phyloP scores from a whole-genome alignment of 768 basidiomycete species.

The Dictyophora rubrovolvata region DNA sequence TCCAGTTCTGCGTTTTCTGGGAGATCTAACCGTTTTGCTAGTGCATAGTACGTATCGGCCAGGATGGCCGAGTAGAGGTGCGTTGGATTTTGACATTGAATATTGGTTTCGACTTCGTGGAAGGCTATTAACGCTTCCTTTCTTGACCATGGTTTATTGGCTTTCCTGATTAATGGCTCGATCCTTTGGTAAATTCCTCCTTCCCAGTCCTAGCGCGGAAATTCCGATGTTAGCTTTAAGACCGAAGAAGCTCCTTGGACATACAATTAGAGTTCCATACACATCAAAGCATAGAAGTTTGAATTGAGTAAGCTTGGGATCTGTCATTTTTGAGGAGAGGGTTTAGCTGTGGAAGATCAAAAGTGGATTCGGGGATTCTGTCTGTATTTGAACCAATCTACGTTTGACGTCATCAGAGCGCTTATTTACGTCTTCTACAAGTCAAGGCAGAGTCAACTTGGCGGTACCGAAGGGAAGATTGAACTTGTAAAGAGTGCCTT shows the following conservation, averaged over 20 bases:
- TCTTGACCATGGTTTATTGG: conserved; percentile 36
- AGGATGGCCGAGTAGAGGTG: conserved; percentile 56
- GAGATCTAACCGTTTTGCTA: conserved; percentile 24
- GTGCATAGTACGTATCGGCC: conserved; percentile 24
- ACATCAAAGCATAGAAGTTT: conserved; percentile 62
- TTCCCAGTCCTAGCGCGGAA: conserved; percentile 56
- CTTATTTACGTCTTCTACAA: background rate
- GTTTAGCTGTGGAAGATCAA: background rate
- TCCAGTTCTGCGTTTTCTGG: conserved; percentile 16
- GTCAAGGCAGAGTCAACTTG: background rate
- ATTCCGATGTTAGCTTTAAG: background rate
- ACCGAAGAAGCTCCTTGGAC: background rate
- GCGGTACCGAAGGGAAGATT: background rate
- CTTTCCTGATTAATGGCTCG: conserved; percentile 34
- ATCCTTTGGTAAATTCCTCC: conserved; percentile 49
- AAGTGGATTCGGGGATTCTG: background rate
- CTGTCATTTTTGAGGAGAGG: background rate
- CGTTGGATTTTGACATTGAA: conserved; percentile 47
- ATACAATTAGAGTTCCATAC: conserved; percentile 62
- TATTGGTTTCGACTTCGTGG: conserved; percentile 39
- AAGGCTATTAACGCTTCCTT: conserved; percentile 45
- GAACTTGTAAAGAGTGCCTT: background rate
- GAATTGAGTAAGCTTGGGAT: conserved; percentile 10
- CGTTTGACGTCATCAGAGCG: background rate
- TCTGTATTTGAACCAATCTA: too few species aligned